These are phyloP conservation scores for Candida sphagnicola DNA, from an alignment of 805 yeast genomes.

Conservation along the genomic window DNA sequence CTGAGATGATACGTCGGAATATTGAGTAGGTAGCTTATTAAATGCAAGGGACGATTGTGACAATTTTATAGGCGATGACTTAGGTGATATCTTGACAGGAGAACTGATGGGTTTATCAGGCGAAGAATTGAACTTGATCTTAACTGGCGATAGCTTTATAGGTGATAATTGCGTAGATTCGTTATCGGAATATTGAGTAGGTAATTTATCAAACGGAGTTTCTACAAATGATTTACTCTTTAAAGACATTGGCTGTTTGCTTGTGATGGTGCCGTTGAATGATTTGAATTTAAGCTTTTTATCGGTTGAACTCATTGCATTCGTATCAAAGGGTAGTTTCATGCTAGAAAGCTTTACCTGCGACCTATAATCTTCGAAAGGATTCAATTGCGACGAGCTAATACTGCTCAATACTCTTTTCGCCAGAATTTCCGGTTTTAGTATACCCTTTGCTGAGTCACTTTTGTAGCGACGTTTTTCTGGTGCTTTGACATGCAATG, in stretches of 20 bases:
- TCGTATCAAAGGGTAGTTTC: neutral
- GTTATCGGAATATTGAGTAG: slow-evolving; percentile 25
- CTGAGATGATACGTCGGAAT: slow-evolving; percentile 12
- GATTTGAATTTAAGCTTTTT: slow-evolving; percentile 1
- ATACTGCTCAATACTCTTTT: too few relatives aligned
- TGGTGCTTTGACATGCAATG: too few relatives aligned
- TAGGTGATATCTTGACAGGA: neutral
- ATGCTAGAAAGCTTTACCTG: too few relatives aligned
- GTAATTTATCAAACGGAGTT: slow-evolving; percentile 15
- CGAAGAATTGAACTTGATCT: slow-evolving; percentile 2
- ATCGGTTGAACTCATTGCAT: neutral
- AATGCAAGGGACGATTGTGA: slow-evolving; percentile 8
- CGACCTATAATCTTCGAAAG: too few relatives aligned
- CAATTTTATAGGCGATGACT: neutral
- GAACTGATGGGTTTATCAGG: neutral
- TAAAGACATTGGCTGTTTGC: neutral
- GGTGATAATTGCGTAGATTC: slow-evolving; percentile 10
- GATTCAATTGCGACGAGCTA: too few relatives aligned
- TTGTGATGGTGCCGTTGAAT: slow-evolving; percentile 2
- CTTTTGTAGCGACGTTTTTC: too few relatives aligned
- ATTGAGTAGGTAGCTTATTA: slow-evolving; percentile 22
- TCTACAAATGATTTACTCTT: slow-evolving; percentile 6
- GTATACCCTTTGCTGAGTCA: too few relatives aligned
- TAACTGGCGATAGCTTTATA: slow-evolving; percentile 9
- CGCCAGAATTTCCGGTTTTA: too few relatives aligned